Percentiles rank a stretch among this genome's conserved stretches.
These are phyloP conservation scores for Arthrobotrys sphaeroides DNA, from an alignment of 2,329 filamentous ascomycete genomes.

Conservation along the genomic window DNA sequence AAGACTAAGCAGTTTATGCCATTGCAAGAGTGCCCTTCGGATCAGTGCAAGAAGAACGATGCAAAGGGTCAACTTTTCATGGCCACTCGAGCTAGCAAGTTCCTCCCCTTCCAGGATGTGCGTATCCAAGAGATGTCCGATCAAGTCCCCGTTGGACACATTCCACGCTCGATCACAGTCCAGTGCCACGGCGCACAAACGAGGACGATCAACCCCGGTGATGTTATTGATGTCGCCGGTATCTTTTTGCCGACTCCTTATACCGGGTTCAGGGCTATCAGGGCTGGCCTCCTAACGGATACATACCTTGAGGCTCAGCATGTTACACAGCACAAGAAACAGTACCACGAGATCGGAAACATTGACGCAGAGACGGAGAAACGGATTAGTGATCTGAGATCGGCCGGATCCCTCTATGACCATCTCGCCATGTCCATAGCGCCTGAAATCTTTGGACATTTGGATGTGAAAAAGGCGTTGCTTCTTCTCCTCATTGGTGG, in stretches of 20 bases:
- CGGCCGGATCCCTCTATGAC: conserved; percentile 92
- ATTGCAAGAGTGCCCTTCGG: conserved; percentile 83
- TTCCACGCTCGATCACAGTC: conserved; percentile 88
- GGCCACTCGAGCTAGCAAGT: conserved; percentile 95
- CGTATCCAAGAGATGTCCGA: conserved; percentile 99
- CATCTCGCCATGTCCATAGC: conserved; percentile 95
- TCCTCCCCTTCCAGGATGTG: conserved; percentile 95
- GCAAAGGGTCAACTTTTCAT: conserved; percentile 92
- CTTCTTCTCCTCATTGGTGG: conserved; percentile 95
- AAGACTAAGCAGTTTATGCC: conserved; percentile 90
- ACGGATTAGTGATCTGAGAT: conserved; percentile 84
- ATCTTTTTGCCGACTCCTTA: conserved; percentile 98
- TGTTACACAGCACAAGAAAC: conserved; percentile 95
- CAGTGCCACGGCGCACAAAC: conserved; percentile 88
- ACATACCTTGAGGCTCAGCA: conserved; percentile 96
- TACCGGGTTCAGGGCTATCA: conserved; percentile 98
- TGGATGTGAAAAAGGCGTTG: conserved; percentile 97
- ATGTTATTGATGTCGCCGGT: conserved; percentile 91
- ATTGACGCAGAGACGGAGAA: conserved; percentile 81
- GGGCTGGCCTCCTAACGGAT: conserved; percentile 93
- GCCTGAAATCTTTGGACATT: conserved; percentile 94
- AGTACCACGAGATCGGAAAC: conserved; percentile 84
- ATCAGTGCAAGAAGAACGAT: conserved; percentile 90
- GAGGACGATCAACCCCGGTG: conserved; percentile 87
- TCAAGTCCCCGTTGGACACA: conserved; percentile 97